phyloP scores from a whole-genome alignment of 2,329 filamentous ascomycete genomes.

The Verticillium longisporum region DNA sequence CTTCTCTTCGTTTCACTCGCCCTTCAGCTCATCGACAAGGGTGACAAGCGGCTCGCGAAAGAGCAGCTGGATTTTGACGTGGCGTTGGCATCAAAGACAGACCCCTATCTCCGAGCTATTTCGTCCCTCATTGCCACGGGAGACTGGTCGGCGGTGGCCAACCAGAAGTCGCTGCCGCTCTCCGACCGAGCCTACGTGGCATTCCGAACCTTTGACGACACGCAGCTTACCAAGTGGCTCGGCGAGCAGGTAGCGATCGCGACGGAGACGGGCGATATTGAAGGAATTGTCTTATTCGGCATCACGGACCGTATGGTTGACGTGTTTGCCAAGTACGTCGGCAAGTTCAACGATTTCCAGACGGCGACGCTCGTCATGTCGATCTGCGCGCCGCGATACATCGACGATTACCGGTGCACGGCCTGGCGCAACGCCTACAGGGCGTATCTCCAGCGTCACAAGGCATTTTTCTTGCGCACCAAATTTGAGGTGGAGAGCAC shows the following conservation, averaged over 20 bases:
- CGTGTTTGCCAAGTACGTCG: constrained; percentile 68
- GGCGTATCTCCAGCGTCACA: constrained; percentile 66
- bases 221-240: constrained; percentile 60
- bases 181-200: constrained; percentile 70
- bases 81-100: constrained; percentile 55
- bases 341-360: constrained; percentile 71
- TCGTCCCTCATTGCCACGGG: constrained; percentile 71
- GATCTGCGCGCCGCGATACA: constrained; percentile 67
- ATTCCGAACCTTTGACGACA: constrained; percentile 57
- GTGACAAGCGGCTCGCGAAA: constrained; percentile 33
- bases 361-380: constrained; percentile 70
- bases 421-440: constrained; percentile 69
- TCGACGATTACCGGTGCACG: constrained; percentile 67
- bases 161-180: constrained; percentile 66
- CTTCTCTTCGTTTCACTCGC: constrained; percentile 63
- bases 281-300: constrained; percentile 72
- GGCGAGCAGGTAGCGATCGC: constrained; percentile 55
- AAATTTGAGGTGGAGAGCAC: constrained; percentile 75
- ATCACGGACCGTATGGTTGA: constrained; percentile 67
- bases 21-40: constrained; percentile 54
- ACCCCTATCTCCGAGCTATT: constrained; percentile 74
- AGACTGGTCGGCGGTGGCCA: constrained; percentile 68
- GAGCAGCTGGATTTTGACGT: constrained; percentile 53
- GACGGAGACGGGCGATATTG: constrained; percentile 62
- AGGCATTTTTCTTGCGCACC: constrained; percentile 65